Evolutionary conservation across 139 green algal species (phyloP), one percentile per base, ranked within the genome.

Genomic region (Picochlorum sp.): DNA sequence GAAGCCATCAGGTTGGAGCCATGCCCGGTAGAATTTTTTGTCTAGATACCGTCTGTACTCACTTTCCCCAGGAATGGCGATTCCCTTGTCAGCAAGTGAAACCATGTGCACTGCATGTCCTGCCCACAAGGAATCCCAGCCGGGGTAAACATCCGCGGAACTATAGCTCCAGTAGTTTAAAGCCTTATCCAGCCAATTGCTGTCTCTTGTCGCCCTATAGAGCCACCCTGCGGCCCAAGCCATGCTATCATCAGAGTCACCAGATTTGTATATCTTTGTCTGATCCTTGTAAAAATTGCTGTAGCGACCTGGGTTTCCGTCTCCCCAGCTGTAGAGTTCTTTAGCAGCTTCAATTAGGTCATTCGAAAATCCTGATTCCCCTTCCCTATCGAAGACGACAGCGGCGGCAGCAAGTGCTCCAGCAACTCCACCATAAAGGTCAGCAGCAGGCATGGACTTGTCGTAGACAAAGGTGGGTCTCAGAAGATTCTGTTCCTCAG

Each of bases 151-250:
- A 51, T 61, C 55, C 12, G 40, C 29, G 18, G 14, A 9, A 35
- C 32, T 22, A 2, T 37, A 25, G 9, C 14, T 14, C 18, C 16
- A 61, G 12, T 50, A 35, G 6, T 22, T 50, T 13, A 50, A 14
- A 22, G 68, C 50, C 13, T 51, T 31, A 1, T n/a, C 16, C 5
- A 68, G 49, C 59, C 80, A 87, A 1, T 58, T 35, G 14, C 50
- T 14, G 31, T 88, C 68, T 18, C 45, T 33, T 3, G 80, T 82
- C 9, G 61, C 63, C 14, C 58, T 59, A 55, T 82, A 85, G 26
- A 87, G 55, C 80, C 80, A 87, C 13, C 51, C 55, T 22, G 69
- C 76, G 4, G 62, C 75, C 53, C 65, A 81, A 2, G 81, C 65
- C 31, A 87, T 72, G 44, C 84, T 78, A 59, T 87, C 80, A 20